These are phyloP conservation scores for Raphanus raphanistrum DNA, from an alignment of 345 rosid genomes.

Conservation along the genomic window DNA sequence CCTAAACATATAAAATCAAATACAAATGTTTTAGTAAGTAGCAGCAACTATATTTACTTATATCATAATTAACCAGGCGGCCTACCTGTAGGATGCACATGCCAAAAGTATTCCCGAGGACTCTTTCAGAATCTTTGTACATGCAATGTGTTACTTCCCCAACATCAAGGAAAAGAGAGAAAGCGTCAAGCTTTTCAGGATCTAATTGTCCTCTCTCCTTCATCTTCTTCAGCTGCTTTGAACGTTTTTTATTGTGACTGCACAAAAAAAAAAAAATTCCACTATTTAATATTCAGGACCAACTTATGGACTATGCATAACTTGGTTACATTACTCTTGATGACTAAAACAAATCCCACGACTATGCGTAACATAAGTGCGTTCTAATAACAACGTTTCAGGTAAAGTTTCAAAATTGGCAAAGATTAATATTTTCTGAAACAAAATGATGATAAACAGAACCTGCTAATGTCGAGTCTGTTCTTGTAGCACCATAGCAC, in stretches of 20 bases:
- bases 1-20: slow-evolving; percentile 48
- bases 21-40: neutral
- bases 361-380: neutral
- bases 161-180: slow-evolving; percentile 83
- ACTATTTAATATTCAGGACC: slow-evolving; percentile 6
- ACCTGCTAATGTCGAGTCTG: slow-evolving; percentile 98
- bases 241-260: slow-evolving; percentile 92
- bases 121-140: slow-evolving; percentile 85
- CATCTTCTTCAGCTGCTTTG: slow-evolving; percentile 79
- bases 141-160: slow-evolving; percentile 77
- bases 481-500: slow-evolving; percentile 96
- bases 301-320: neutral
- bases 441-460: slow-evolving; percentile 12
- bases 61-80: neutral
- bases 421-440: neutral
- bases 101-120: slow-evolving; percentile 95
- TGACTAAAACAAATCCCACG: no score
- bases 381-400: neutral
- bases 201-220: slow-evolving; percentile 90
- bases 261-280: slow-evolving; percentile 34
- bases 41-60: neutral
- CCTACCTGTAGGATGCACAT: slow-evolving; percentile 92
- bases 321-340: no score
- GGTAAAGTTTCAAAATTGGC: neutral
- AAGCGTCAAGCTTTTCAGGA: slow-evolving; percentile 91